phyloP scores from a whole-genome alignment of 2,329 filamentous ascomycete genomes.

The Huntiella abstrusa region DNA sequence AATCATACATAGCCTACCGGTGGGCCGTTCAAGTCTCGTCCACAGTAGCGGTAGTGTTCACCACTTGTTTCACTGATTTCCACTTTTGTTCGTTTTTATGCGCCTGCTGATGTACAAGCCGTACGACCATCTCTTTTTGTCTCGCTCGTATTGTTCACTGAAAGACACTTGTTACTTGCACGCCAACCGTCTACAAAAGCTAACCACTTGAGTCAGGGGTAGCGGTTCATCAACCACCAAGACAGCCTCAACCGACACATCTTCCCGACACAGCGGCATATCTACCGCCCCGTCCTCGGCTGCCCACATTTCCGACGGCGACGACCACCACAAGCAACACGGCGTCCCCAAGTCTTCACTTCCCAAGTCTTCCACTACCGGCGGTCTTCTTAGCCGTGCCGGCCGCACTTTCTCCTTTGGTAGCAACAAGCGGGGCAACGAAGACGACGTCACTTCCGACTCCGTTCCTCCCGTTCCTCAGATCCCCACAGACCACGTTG shows the following conservation, averaged over 20 bases:
- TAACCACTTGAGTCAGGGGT: conserved; percentile 13
- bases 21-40: no score
- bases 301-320: conserved; percentile 15
- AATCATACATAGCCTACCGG: no score
- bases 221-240: conserved; percentile 39
- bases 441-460: conserved; percentile 11
- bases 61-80: no score
- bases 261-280: conserved; percentile 41
- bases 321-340: conserved; percentile 3
- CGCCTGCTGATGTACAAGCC: no score
- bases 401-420: conserved; percentile 41
- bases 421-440: conserved; percentile 25
- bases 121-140: no score
- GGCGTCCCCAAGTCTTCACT: conserved; percentile 18
- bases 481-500: conserved; percentile 9
- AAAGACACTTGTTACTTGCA: no score
- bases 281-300: conserved; percentile 43
- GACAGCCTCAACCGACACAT: conserved; percentile 39
- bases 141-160: no score
- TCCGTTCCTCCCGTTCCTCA: conserved; percentile 17
- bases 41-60: no score
- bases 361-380: conserved; percentile 28
- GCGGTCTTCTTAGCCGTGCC: conserved; percentile 35
- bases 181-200: not conserved
- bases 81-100: no score